A percentile compares a stretch with the other conserved stretches of the same genome.
Conservation (phyloP, 345 rosid species). For the Hibiscus syriacus region DNA sequence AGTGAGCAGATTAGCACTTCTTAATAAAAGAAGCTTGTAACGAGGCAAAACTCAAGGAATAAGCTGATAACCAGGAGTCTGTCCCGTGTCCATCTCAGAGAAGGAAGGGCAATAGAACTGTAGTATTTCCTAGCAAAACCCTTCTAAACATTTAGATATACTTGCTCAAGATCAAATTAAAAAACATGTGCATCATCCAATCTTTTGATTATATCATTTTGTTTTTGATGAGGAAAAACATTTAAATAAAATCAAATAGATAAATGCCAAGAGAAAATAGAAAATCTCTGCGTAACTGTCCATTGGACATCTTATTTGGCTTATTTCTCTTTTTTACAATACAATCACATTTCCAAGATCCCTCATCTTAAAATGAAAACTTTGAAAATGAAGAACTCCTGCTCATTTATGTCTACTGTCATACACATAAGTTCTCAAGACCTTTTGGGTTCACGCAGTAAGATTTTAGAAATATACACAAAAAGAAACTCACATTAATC, state of each 20-base stretch:
- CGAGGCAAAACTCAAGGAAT: background rate
- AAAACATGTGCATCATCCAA: background rate
- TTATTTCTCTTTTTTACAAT: background rate
- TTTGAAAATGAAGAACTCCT: background rate
- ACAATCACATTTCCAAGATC: background rate
- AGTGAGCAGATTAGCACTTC: background rate
- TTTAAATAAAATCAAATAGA: background rate
- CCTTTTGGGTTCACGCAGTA: background rate
- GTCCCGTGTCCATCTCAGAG: background rate
- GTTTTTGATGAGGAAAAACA: background rate
- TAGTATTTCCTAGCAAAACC: background rate
- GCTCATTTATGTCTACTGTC: background rate
- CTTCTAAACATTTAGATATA: background rate
- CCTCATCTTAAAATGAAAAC: background rate
- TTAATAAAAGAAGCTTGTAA: background rate
- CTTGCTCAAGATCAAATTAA: background rate
- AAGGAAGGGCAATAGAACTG: background rate
- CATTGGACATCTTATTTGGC: background rate
- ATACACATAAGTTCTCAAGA: background rate
- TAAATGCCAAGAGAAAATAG: background rate
- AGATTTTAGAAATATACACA: background rate
- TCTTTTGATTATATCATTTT: background rate
- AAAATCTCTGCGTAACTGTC: background rate
- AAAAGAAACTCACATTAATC: slow-evolving; percentile 46
- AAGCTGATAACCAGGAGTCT: background rate